These are phyloP conservation scores for Physaria fendleri DNA, from an alignment of 345 rosid species.

Conservation along the genomic window DNA sequence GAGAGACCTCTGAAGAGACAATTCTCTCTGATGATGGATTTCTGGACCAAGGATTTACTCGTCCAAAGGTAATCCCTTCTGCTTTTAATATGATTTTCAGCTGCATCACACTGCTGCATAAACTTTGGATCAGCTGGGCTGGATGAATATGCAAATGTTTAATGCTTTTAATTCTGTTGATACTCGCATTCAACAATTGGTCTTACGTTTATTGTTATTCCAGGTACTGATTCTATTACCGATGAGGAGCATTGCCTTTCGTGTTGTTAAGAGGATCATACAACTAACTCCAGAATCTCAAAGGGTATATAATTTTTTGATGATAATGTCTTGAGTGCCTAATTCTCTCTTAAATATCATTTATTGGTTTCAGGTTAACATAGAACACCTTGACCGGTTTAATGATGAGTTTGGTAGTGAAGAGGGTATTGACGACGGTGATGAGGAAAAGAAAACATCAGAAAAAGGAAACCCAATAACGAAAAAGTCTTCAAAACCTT, in stretches of 20 bases:
- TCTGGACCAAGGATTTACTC: conserved; percentile 92
- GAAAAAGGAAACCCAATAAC: conserved; percentile 22
- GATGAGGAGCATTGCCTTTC: conserved; percentile 55
- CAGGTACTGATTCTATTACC: conserved; percentile 88
- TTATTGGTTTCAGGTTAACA: conserved; percentile 52
- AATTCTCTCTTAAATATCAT: background rate
- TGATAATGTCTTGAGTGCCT: background rate
- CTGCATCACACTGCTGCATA: no score
- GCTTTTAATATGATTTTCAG: no score
- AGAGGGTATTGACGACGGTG: conserved; percentile 41
- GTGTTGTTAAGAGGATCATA: conserved; percentile 68
- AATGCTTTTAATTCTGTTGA: background rate
- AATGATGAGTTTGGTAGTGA: conserved; percentile 63
- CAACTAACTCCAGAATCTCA: conserved; percentile 60
- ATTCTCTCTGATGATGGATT: conserved; percentile 47
- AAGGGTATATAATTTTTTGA: conserved; percentile 44
- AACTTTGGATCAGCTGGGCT: no score
- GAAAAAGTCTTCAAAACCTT: conserved; percentile 67
- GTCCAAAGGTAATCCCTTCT: conserved; percentile 68
- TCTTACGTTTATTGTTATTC: conserved; percentile 8
- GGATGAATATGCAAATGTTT: background rate
- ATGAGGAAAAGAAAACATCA: conserved; percentile 21
- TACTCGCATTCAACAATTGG: background rate
- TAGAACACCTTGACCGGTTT: conserved; percentile 76
- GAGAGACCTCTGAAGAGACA: conserved; percentile 39